Evolutionary conservation across 2,329 filamentous ascomycete genomes (phyloP).

Genomic region (Colletotrichum kahawae): DNA sequence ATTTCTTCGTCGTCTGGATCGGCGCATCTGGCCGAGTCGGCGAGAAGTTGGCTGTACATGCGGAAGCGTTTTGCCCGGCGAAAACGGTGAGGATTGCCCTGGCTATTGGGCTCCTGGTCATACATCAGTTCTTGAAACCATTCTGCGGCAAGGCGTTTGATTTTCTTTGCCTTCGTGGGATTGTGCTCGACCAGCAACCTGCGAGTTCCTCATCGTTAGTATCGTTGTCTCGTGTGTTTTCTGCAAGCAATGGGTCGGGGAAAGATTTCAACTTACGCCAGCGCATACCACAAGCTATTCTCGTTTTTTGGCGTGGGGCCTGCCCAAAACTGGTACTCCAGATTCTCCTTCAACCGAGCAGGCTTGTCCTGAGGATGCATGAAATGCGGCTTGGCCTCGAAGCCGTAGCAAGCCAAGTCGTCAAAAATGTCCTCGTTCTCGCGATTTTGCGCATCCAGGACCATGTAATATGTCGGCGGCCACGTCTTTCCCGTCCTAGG

Average conservation of each 20-base stretch:
- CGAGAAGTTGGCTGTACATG: conserved; percentile 6
- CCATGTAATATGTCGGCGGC: neutral
- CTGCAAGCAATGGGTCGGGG: neutral
- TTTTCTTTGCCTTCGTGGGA: neutral
- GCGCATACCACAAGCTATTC: conserved; percentile 6
- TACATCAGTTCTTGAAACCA: neutral
- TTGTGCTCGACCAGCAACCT: neutral
- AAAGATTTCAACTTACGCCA: neutral
- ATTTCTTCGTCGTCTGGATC: neutral
- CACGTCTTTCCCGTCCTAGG: neutral
- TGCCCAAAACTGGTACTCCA: neutral
- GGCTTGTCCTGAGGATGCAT: neutral
- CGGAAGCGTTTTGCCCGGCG: neutral
- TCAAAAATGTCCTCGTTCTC: neutral
- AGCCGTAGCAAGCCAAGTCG: neutral
- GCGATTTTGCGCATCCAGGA: neutral
- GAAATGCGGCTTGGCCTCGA: neutral
- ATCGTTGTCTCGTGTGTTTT: neutral
- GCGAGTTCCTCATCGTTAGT: neutral
- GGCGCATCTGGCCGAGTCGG: neutral
- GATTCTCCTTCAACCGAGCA: neutral
- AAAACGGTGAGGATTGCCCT: neutral
- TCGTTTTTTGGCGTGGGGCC: neutral
- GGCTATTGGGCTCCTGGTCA: neutral
- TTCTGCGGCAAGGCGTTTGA: neutral